These are phyloP conservation scores for Wickerhamiella slavikovae DNA, from an alignment of 805 yeast species.

Conservation along the genomic window DNA sequence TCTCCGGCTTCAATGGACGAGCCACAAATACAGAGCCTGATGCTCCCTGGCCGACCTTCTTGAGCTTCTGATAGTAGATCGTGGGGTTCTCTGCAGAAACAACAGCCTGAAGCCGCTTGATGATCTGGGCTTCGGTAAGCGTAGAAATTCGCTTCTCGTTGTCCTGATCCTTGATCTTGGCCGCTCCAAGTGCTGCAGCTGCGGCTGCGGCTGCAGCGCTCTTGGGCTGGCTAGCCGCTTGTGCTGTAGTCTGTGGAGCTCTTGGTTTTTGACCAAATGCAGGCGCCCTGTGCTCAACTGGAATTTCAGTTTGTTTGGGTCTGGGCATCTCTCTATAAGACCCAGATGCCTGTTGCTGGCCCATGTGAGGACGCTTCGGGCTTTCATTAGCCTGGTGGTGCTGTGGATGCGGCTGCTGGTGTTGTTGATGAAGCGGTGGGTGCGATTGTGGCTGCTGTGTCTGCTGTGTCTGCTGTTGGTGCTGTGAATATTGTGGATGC, in stretches of 20 bases:
- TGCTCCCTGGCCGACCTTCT: slow-evolving; percentile 95
- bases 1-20: slow-evolving; percentile 23
- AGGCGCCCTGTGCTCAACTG: too few species aligned
- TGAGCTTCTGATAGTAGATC: slow-evolving; percentile 29
- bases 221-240: too few species aligned
- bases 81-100: slow-evolving; percentile 78
- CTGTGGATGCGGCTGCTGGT: too few species aligned
- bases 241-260: too few species aligned
- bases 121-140: slow-evolving; percentile 71
- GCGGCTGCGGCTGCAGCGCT: slow-evolving; percentile 15
- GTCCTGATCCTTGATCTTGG: slow-evolving; percentile 32
- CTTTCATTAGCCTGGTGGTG: background rate
- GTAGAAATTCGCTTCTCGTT: slow-evolving; percentile 35
- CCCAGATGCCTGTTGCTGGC: too few species aligned
- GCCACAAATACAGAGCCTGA: slow-evolving; percentile 95
- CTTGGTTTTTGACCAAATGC: too few species aligned
- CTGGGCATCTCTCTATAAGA: too few species aligned
- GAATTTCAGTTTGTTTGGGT: too few species aligned
- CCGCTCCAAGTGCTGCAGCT: slow-evolving; percentile 13
- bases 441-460: too few species aligned
- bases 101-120: slow-evolving; percentile 62
- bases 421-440: too few species aligned
- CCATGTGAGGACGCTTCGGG: too few species aligned
- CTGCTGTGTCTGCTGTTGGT: background rate
- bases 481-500: background rate